Percentiles rank a stretch among this genome's conserved stretches.
Conservation (phyloP, 2,329 filamentous ascomycete species). For the Ascochyta viciae-villosae region DNA sequence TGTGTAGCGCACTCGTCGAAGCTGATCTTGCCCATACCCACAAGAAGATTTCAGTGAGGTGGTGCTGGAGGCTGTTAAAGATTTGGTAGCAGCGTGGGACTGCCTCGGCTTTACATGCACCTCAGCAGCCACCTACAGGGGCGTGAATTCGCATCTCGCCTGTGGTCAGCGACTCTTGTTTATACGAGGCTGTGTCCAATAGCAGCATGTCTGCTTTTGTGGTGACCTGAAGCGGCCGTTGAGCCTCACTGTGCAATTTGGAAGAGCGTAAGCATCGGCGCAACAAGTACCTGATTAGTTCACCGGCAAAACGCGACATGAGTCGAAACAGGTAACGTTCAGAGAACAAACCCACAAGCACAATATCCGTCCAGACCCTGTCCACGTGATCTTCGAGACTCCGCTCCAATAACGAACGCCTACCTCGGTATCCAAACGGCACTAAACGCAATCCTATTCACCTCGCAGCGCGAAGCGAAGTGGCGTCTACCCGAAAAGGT, state of each 20-base stretch:
- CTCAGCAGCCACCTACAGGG: slow-evolving; percentile 11
- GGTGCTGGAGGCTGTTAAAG: not conserved
- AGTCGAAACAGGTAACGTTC: not conserved
- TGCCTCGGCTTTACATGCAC: slow-evolving; percentile 12
- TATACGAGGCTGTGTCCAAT: not conserved
- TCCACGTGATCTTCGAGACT: not conserved
- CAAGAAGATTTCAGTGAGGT: not conserved
- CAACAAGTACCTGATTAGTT: not conserved
- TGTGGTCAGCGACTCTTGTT: not conserved
- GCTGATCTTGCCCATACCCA: slow-evolving; percentile 7
- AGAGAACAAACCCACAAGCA: too few species aligned
- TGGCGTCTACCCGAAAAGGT: not conserved
- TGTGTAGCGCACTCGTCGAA: slow-evolving; percentile 1
- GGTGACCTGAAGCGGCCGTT: not conserved
- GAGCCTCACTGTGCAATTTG: not conserved
- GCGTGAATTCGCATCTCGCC: not conserved
- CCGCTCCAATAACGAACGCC: not conserved
- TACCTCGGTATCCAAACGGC: not conserved
- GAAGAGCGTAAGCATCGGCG: not conserved
- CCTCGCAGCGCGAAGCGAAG: not conserved
- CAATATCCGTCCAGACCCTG: not conserved
- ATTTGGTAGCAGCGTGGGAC: not conserved
- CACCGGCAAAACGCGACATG: not conserved
- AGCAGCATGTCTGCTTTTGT: not conserved
- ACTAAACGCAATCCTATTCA: not conserved